A percentile compares a stretch with the other conserved stretches of the same genome.
Conservation (phyloP, 768 basidiomycete genomes). For the Lactarius vividus region DNA sequence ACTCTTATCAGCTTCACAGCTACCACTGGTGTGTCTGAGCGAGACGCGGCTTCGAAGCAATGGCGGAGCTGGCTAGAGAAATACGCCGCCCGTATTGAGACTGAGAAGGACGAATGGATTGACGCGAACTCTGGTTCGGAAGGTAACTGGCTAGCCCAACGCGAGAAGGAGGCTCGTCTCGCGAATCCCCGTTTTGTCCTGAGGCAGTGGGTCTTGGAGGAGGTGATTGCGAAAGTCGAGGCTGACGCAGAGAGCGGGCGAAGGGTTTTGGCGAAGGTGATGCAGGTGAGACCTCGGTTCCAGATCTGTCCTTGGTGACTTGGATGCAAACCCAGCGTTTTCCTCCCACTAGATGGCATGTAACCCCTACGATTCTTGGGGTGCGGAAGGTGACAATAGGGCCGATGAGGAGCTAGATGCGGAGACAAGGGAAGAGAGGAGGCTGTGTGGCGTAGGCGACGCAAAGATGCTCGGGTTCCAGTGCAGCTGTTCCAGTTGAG, state of each 20-base stretch:
- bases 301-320: neutral
- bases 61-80: slow-evolving; percentile 63
- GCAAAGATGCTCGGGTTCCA: slow-evolving; percentile 82
- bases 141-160: slow-evolving; percentile 21
- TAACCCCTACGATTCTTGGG: slow-evolving; percentile 84
- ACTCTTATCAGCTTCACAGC: slow-evolving; percentile 48
- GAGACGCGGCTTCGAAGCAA: slow-evolving; percentile 45
- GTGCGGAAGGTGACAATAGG: slow-evolving; percentile 58
- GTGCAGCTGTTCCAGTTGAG: slow-evolving; percentile 87
- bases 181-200: slow-evolving; percentile 91
- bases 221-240: slow-evolving; percentile 79
- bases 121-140: slow-evolving; percentile 43
- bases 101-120: slow-evolving; percentile 50
- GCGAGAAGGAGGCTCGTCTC: slow-evolving; percentile 43
- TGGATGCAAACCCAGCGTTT: neutral
- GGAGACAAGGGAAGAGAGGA: slow-evolving; percentile 66
- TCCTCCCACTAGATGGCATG: slow-evolving; percentile 68
- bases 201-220: slow-evolving; percentile 95
- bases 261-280: slow-evolving; percentile 70
- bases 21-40: slow-evolving; percentile 45
- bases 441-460: slow-evolving; percentile 77
- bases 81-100: slow-evolving; percentile 58
- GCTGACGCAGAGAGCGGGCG: slow-evolving; percentile 60
- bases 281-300: slow-evolving; percentile 55
- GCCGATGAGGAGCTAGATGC: slow-evolving; percentile 48